Base-by-base conservation (phyloP, 352 stramenopile species). In the Phytopythium litorale region DNA sequence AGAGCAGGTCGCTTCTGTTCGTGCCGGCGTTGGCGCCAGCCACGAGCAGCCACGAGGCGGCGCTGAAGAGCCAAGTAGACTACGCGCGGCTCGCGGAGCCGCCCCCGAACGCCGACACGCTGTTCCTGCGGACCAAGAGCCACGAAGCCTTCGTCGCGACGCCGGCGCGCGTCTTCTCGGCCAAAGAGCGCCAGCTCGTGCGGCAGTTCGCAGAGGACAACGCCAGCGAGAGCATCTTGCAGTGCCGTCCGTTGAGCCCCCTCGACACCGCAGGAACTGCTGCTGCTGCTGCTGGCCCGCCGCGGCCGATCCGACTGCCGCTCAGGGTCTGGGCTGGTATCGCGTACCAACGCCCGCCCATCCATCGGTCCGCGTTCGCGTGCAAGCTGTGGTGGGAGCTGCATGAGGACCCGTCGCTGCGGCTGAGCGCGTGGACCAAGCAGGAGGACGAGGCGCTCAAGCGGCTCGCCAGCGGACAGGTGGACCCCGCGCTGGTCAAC, bases 371-470 rank as follows among this genome's bases (percentile, higher is more conserved):
- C 4, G 72, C 78, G 3, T 92, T 90, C 56, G 72, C 79, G 35
- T 92, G 83, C 50, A 89, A 89, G 50, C 60, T 89, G n/a, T 84
- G 79, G 63, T 92, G 78, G 65, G 79, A 91, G 19, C 66, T 92
- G 40, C 76, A 91, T 50, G 83, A 91, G 18, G 75, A 81, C 25
- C 79, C 83, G 5, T 70, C 55, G 4, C 40, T 89, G 43, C 74
- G 83, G 28, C 69, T 84, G 3, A 64, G 70, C 18, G 73, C 79
- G 7, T 88, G 79, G 79, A 87, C 76, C 0, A 86, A 86, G 52
- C 62, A 76, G 12, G 79, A 88, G 61, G 76, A 88, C 54, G 60
- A 63, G 3, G 72, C 70, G 7, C 42, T 88, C 38, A 52, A 66
- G 52, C 62, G 58, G 5, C 60, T 88, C 23, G 79, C 75, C 6